Evolutionary conservation across 1,284 basidiomycete genomes (phyloP), one percentile per base, ranked within the genome.

Genomic region (Ceratobasidium sp.): DNA sequence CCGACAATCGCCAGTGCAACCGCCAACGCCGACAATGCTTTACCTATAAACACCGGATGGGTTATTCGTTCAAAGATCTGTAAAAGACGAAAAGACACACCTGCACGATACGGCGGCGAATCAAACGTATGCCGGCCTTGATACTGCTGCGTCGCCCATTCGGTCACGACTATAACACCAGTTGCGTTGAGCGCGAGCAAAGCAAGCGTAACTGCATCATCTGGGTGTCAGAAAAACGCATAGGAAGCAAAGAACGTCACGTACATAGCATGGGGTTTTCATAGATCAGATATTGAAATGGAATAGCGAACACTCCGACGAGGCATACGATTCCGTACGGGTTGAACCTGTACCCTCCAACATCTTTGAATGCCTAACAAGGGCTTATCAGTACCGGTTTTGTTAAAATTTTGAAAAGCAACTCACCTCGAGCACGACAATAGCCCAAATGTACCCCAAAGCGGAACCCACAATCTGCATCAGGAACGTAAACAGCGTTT

Each of bases 281-380:
- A 69, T 84, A 83, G 55, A 84, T 81, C 64, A 85, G 65, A 65
- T 83, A 84, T 41, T 80, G 79, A 38, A 83, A 79, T 6, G 82
- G 80, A 10, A 84, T 54, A 0, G 82, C 79, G 64, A 81, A 83
- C 2, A 83, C 67, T 10, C 81, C 59, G 16, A 84, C 23, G 18
- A 83, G 64, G 57, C 78, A 79, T 16, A 79, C 76, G 27, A 84
- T 79, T 14, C 82, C 83, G 76, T 81, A 84, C 74, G 85, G 85
- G 76, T 85, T 85, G 79, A 82, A 85, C 18, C 65, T 70, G 78
- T 84, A 84, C 0, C 85, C 84, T 38, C 84, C 85, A 46, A 84
- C 82, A 68, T 84, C 79, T 23, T 80, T 80, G 80, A 85, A 84
- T 35, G 83, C 82, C 80, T 84, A 75, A 2, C 80, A 65, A 80